Percentiles rank a stretch among this genome's conserved stretches.
These are phyloP conservation scores for Hemisphaericaspora subhashii DNA, from an alignment of 1,139 yeast species.

Conservation along the genomic window DNA sequence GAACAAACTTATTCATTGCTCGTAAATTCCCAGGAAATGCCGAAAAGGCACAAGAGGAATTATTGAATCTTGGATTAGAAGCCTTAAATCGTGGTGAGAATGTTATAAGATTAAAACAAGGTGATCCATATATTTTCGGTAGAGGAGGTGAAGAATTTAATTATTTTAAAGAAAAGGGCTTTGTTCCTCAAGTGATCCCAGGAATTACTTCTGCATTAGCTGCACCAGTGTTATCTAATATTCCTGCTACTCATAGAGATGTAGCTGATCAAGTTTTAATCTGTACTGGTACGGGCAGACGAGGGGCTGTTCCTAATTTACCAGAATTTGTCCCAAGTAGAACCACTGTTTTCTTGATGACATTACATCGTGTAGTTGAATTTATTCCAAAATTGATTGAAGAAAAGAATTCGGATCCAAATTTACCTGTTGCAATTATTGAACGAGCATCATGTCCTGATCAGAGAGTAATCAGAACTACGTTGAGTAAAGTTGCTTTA, in stretches of 20 bases:
- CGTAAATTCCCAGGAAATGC: conserved; percentile 97
- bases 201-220: conserved; percentile 92
- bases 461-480: conserved; percentile 80
- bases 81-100: conserved; percentile 64
- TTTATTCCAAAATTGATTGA: conserved; percentile 58
- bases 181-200: conserved; percentile 70
- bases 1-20: conserved; percentile 80
- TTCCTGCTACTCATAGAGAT: conserved; percentile 91
- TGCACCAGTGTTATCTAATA: conserved; percentile 80
- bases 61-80: conserved; percentile 66
- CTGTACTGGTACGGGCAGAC: conserved; percentile 93
- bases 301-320: conserved; percentile 75
- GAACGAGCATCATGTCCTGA: conserved; percentile 95
- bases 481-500: conserved; percentile 60
- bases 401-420: conserved; percentile 63
- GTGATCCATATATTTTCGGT: conserved; percentile 96
- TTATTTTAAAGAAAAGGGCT: conserved; percentile 69
- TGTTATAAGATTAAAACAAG: conserved; percentile 91
- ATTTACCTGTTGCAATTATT: conserved; percentile 78
- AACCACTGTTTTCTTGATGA: conserved; percentile 89
- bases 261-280: conserved; percentile 90
- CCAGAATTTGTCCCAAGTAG: conserved; percentile 73
- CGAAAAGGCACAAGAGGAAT: conserved; percentile 86
- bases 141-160: conserved; percentile 92
- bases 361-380: conserved; percentile 76